phyloP scores from a whole-genome alignment of 129 eudicot genomes.

The Deinandra increscens region DNA sequence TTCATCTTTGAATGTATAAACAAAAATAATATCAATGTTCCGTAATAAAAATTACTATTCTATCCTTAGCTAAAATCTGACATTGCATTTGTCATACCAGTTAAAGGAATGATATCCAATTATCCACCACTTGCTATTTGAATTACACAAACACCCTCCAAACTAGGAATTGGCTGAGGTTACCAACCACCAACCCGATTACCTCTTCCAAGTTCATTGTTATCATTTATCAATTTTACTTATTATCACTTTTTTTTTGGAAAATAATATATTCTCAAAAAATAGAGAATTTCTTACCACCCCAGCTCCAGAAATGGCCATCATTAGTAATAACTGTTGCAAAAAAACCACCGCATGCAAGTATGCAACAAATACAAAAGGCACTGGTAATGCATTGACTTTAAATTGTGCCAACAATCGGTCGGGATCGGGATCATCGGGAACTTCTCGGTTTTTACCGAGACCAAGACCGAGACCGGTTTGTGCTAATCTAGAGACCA shows the following conservation, averaged over 20 bases:
- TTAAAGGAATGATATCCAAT: slow-evolving; percentile 94
- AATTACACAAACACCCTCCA: slow-evolving; percentile 58
- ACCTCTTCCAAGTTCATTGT: slow-evolving; percentile 94
- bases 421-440: too few relatives aligned
- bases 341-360: slow-evolving; percentile 97
- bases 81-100: slow-evolving; percentile 49
- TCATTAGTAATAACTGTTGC: slow-evolving; percentile 75
- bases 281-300: slow-evolving; percentile 48
- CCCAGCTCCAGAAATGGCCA: slow-evolving; percentile 95
- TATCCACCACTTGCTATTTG: slow-evolving; percentile 98
- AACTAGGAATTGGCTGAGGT: slow-evolving; percentile 66
- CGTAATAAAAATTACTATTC: background rate
- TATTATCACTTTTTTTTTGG: background rate
- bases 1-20: slow-evolving; percentile 48
- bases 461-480: too few relatives aligned
- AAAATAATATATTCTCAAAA: slow-evolving; percentile 1
- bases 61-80: background rate
- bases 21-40: slow-evolving; percentile 6
- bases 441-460: too few relatives aligned
- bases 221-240: slow-evolving; percentile 11
- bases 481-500: too few relatives aligned
- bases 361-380: slow-evolving; percentile 81
- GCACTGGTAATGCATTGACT: slow-evolving; percentile 74
- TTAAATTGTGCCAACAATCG: too few relatives aligned
- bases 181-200: slow-evolving; percentile 90